phyloP scores from a whole-genome alignment of 73 alveolate genomes.

The Blepharisma japonicum region DNA sequence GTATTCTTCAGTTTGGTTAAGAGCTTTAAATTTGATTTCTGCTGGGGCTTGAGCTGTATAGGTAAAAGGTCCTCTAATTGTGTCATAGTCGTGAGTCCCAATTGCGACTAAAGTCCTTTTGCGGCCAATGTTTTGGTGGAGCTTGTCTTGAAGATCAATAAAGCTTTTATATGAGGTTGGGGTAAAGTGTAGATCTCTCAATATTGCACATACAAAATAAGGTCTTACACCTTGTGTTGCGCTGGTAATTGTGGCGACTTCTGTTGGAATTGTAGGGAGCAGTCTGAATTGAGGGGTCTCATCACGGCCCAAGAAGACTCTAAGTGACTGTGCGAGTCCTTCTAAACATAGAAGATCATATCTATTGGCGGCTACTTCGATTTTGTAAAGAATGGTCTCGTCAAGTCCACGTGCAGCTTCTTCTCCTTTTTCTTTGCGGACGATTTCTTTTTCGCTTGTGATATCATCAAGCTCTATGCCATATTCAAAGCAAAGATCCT shows the following conservation, averaged over 20 bases:
- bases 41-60: conserved; percentile 86
- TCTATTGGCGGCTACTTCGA: conserved; percentile 93
- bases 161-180: conserved; percentile 63
- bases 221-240: background rate
- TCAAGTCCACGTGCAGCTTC: conserved; percentile 43
- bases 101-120: conserved; percentile 87
- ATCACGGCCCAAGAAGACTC: conserved; percentile 55
- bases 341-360: conserved; percentile 93
- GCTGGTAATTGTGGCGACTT: conserved; percentile 16
- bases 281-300: background rate
- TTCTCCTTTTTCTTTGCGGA: conserved; percentile 44
- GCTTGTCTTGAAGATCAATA: conserved; percentile 92
- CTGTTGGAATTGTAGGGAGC: background rate
- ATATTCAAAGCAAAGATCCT: conserved; percentile 90
- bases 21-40: conserved; percentile 86
- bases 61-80: conserved; percentile 89
- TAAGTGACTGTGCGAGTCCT: conserved; percentile 81
- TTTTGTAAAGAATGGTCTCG: conserved; percentile 65
- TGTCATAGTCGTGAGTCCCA: conserved; percentile 99
- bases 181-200: conserved; percentile 72
- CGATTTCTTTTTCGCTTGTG: conserved; percentile 71
- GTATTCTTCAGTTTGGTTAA: conserved; percentile 83
- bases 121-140: conserved; percentile 97
- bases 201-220: conserved; percentile 81
- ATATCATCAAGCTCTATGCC: conserved; percentile 95